phyloP scores from a whole-genome alignment of 768 basidiomycete species.

The Tricholoma furcatifolium region DNA sequence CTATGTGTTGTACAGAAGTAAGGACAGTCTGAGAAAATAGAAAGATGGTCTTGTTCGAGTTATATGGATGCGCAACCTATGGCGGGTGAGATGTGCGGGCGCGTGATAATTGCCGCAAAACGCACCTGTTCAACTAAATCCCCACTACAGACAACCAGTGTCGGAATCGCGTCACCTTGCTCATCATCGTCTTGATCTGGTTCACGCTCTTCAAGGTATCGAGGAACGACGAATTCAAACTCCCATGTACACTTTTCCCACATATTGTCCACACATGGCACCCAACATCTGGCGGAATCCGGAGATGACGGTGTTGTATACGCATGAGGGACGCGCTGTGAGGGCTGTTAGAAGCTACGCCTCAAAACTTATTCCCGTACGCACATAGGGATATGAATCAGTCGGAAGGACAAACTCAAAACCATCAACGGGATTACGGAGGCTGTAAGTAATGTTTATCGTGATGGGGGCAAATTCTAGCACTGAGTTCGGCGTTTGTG shows the following conservation, averaged over 20 bases:
- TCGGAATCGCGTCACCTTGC: conserved; percentile 65
- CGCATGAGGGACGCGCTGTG: conserved; percentile 87
- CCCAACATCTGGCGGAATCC: conserved; percentile 95
- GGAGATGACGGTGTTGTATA: conserved; percentile 87
- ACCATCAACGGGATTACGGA: conserved; percentile 81
- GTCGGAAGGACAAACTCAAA: conserved; percentile 81
- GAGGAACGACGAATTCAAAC: conserved; percentile 92
- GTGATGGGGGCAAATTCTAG: conserved; percentile 76
- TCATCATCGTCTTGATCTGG: conserved; percentile 43
- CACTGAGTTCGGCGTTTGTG: conserved; percentile 43
- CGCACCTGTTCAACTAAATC: conserved; percentile 91
- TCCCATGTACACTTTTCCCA: conserved; percentile 99
- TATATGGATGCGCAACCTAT: conserved; percentile 90
- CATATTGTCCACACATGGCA: conserved; percentile 92
- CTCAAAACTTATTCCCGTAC: conserved; percentile 26
- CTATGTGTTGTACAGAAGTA: conserved; percentile 95
- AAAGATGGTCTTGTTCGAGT: conserved; percentile 93
- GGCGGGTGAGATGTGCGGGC: conserved; percentile 6
- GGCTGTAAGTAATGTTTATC: conserved; percentile 76
- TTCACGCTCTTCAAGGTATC: conserved; percentile 69
- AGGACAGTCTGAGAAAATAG: conserved; percentile 83
- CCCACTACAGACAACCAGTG: conserved; percentile 90
- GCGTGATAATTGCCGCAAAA: conserved; percentile 7
- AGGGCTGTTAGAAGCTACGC: conserved; percentile 12
- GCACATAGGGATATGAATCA: conserved; percentile 82